Evolutionary conservation across 805 yeast genomes (phyloP).

Genomic region (Brettanomyces nanus): DNA sequence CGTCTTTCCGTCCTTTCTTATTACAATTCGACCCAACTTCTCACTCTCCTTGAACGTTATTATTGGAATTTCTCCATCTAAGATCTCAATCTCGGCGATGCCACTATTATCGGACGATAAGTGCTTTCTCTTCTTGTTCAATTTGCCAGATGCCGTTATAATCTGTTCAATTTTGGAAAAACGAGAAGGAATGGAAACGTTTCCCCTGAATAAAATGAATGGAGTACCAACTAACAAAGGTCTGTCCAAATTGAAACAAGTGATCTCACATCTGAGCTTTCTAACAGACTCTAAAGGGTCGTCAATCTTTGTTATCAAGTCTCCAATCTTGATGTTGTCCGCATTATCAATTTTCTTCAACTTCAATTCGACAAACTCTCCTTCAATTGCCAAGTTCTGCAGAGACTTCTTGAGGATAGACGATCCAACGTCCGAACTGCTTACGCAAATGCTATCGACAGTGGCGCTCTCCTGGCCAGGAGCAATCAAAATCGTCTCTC

Average conservation of each 20-base stretch:
- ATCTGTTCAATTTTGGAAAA: conserved; percentile 37
- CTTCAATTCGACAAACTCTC: conserved; percentile 46
- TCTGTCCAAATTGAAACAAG: conserved; percentile 56
- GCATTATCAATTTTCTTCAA: conserved; percentile 26
- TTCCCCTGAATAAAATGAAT: conserved; percentile 68
- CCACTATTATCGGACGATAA: conserved; percentile 55
- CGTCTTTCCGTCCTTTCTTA: conserved; percentile 62
- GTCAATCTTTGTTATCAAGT: conserved; percentile 39
- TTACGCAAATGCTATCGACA: conserved; percentile 30
- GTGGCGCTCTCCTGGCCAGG: conserved; percentile 42
- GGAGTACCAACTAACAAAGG: conserved; percentile 80
- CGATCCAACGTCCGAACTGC: conserved; percentile 19
- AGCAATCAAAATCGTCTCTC: conserved; percentile 51
- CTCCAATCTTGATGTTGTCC: conserved; percentile 54
- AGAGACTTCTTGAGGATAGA: conserved; percentile 11
- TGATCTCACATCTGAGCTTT: conserved; percentile 46
- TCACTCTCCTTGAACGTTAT: conserved; percentile 38
- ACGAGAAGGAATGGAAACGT: conserved; percentile 63
- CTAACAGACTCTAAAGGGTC: conserved; percentile 34
- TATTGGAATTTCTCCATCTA: conserved; percentile 43
- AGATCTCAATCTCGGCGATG: conserved; percentile 44
- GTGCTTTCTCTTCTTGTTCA: conserved; percentile 46
- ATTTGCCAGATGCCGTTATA: conserved; percentile 28
- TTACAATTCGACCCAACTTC: conserved; percentile 57
- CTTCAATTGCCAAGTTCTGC: conserved; percentile 37